phyloP scores from a whole-genome alignment of 2,329 filamentous ascomycete genomes.

The Phaeophleospora eucalypticola region DNA sequence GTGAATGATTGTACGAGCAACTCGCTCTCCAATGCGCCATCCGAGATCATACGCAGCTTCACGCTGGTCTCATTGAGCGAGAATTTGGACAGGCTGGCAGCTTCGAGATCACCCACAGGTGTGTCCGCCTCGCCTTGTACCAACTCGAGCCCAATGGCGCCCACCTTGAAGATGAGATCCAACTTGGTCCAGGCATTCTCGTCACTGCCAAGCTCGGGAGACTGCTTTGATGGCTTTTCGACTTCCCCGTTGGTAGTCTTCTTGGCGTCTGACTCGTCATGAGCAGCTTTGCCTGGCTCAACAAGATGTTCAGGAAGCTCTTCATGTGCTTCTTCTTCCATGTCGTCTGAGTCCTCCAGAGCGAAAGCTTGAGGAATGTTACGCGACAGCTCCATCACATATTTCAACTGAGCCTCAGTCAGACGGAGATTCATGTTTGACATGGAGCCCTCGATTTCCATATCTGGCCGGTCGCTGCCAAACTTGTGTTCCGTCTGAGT shows the following conservation, averaged over 20 bases:
- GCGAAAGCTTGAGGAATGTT: slow-evolving; percentile 86
- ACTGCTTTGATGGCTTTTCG: slow-evolving; percentile 30
- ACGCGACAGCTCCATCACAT: slow-evolving; percentile 79
- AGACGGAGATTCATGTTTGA: slow-evolving; percentile 87
- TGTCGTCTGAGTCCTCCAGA: slow-evolving; percentile 63
- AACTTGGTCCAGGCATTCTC: slow-evolving; percentile 84
- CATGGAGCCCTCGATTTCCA: slow-evolving; percentile 86
- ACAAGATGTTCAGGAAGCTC: slow-evolving; percentile 61
- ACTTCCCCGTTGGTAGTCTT: slow-evolving; percentile 14
- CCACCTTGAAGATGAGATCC: slow-evolving; percentile 84
- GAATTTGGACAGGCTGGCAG: slow-evolving; percentile 85
- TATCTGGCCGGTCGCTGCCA: slow-evolving; percentile 76
- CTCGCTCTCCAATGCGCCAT: slow-evolving; percentile 87
- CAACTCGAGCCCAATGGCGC: slow-evolving; percentile 82
- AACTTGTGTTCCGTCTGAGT: slow-evolving; percentile 83
- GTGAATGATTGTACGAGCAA: slow-evolving; percentile 91
- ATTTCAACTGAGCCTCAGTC: slow-evolving; percentile 86
- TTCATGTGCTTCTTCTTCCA: slow-evolving; percentile 67
- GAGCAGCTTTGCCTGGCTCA: slow-evolving; percentile 46
- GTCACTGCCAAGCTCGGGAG: slow-evolving; percentile 65
- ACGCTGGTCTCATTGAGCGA: slow-evolving; percentile 88
- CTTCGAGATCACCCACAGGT: slow-evolving; percentile 73
- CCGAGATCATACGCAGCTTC: slow-evolving; percentile 88
- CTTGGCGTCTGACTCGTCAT: slow-evolving; percentile 40
- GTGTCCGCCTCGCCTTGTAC: slow-evolving; percentile 70